Evolutionary conservation across 2,329 filamentous ascomycete genomes (phyloP).

Genomic region (Trichophyton verrucosum): DNA sequence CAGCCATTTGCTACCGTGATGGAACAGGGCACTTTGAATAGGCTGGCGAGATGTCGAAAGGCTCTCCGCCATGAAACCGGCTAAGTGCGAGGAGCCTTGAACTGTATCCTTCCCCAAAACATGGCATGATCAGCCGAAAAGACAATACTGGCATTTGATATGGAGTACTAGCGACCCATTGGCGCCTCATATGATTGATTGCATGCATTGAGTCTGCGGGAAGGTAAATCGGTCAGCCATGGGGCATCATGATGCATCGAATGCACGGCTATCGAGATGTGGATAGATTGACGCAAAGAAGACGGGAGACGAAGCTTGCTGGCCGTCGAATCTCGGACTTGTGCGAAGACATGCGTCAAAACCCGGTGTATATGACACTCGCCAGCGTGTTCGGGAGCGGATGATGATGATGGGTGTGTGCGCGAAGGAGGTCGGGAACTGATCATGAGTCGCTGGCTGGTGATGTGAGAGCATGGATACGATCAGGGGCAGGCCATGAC

Average conservation of each 20-base stretch:
- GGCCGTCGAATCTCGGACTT: neutral
- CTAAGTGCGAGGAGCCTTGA: neutral
- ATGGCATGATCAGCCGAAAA: neutral
- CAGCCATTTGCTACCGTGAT: neutral
- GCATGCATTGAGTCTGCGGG: neutral
- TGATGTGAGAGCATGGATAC: neutral
- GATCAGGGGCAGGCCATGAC: constrained; percentile 1
- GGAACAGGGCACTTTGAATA: neutral
- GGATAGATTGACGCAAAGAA: neutral
- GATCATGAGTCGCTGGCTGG: constrained; percentile 1
- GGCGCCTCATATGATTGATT: neutral
- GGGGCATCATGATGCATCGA: neutral
- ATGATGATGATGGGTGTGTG: neutral
- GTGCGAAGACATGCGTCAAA: neutral
- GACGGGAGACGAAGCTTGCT: neutral
- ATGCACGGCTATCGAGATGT: neutral
- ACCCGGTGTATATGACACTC: neutral
- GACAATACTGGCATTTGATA: neutral
- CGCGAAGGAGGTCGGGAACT: neutral
- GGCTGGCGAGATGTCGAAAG: neutral
- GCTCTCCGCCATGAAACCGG: neutral
- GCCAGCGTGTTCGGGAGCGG: neutral
- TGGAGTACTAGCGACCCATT: neutral
- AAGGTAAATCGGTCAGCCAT: neutral
- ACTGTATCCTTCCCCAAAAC: neutral